A percentile compares a stretch with the other conserved stretches of the same genome.
These are phyloP conservation scores for Rosa hybrid DNA, from an alignment of 331 rosid genomes.

Conservation along the genomic window DNA sequence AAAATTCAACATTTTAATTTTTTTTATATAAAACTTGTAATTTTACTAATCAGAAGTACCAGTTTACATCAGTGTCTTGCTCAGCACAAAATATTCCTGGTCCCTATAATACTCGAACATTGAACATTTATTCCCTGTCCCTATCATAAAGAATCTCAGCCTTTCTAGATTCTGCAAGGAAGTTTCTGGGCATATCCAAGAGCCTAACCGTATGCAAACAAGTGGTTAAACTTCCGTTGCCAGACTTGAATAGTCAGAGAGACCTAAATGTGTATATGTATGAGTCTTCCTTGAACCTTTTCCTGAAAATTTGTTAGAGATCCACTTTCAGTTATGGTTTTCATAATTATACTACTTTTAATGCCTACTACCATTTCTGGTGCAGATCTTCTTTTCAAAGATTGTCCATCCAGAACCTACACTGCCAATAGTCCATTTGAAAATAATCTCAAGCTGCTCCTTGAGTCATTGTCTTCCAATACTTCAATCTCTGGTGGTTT, in stretches of 20 bases:
- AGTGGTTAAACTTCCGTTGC: background rate
- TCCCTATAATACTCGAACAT: too few species aligned
- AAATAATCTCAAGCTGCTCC: conserved; percentile 42
- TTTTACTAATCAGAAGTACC: too few species aligned
- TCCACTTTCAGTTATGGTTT: conserved; percentile 22
- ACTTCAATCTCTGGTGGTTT: conserved; percentile 31
- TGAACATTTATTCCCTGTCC: too few species aligned
- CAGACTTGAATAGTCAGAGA: background rate
- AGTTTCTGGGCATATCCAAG: background rate
- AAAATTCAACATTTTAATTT: too few species aligned
- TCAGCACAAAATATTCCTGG: too few species aligned
- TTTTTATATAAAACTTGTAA: too few species aligned
- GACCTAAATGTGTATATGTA: background rate
- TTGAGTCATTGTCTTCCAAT: conserved; percentile 35
- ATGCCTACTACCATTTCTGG: conserved; percentile 10
- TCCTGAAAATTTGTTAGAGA: background rate
- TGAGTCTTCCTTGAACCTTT: background rate
- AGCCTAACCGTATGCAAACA: background rate
- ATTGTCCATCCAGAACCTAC: conserved; percentile 33
- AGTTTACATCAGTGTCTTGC: too few species aligned
- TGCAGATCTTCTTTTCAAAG: conserved; percentile 31
- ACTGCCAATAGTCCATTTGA: conserved; percentile 33
- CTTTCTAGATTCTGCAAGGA: background rate
- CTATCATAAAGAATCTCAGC: too few species aligned
- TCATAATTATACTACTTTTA: conserved; percentile 27